Conservation (phyloP, 306 rosid genomes). For the Dalbergia oliveri region DNA sequence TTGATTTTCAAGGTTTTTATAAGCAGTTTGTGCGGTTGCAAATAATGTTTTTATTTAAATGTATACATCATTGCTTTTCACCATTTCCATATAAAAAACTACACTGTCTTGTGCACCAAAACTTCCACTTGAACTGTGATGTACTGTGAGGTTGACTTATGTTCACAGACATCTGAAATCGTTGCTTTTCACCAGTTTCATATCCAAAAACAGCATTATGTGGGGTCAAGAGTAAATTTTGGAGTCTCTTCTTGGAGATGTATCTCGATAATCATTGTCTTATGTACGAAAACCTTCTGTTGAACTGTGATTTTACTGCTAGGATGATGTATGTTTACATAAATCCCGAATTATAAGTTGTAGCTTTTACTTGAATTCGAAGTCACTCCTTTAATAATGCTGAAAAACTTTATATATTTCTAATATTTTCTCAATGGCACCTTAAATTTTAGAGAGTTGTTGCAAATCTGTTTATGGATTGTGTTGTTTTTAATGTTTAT, state of each 20-base stretch:
- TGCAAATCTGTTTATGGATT: background rate
- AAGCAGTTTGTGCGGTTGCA: background rate
- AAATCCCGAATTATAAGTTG: background rate
- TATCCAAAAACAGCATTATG: background rate
- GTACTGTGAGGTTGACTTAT: no score
- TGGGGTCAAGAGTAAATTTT: background rate
- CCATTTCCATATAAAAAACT: background rate
- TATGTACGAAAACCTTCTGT: background rate
- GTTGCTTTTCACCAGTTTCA: background rate
- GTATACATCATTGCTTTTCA: background rate
- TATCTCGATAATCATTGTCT: background rate
- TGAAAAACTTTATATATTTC: background rate
- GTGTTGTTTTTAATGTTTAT: constrained; percentile 14
- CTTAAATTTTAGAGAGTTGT: constrained; percentile 5
- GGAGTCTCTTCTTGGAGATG: background rate
- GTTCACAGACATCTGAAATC: no score
- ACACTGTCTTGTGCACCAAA: no score
- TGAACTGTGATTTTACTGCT: constrained; percentile 8
- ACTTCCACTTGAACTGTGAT: no score
- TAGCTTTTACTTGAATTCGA: constrained; percentile 13
- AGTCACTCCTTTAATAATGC: background rate
- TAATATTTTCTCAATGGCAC: background rate
- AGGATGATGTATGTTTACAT: background rate
- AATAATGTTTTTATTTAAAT: constrained; percentile 1
- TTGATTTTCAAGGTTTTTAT: background rate